phyloP scores from a whole-genome alignment of 164 flowering plant genomes.

The Piper betle region DNA sequence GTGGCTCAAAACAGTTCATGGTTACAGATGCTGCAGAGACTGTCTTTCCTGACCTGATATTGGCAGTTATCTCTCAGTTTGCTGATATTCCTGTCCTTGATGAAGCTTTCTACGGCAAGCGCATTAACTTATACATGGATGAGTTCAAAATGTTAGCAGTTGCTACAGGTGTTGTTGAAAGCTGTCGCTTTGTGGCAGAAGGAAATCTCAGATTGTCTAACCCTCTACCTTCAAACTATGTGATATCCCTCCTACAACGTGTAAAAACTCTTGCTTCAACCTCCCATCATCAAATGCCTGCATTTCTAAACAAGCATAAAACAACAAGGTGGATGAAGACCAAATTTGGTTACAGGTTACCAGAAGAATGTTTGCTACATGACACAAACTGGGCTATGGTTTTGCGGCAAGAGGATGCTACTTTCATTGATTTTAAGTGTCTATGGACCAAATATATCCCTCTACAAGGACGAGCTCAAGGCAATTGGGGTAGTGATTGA shows the following conservation, averaged over 20 bases:
- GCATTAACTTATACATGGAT: constrained; percentile 5
- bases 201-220: constrained; percentile 7
- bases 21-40: constrained; percentile 28
- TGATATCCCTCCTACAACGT: constrained; percentile 1
- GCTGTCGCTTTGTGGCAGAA: constrained; percentile 8
- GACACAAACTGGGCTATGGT: constrained; percentile 7
- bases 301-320: neutral
- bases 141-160: constrained; percentile 17
- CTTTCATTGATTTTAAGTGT: constrained; percentile 11
- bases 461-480: constrained; percentile 5
- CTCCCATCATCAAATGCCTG: neutral
- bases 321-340: constrained; percentile 13
- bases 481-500: constrained; percentile 9
- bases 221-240: neutral
- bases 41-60: constrained; percentile 7
- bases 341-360: constrained; percentile 8
- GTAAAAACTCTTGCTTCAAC: neutral
- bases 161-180: constrained; percentile 7
- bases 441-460: neutral
- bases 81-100: constrained; percentile 17
- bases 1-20: constrained; percentile 7
- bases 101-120: constrained; percentile 10
- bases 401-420: constrained; percentile 7
- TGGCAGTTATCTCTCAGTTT: constrained; percentile 8
- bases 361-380: constrained; percentile 11